phyloP scores from a whole-genome alignment of 2,329 filamentous ascomycete genomes.

The Alternaria triticina region DNA sequence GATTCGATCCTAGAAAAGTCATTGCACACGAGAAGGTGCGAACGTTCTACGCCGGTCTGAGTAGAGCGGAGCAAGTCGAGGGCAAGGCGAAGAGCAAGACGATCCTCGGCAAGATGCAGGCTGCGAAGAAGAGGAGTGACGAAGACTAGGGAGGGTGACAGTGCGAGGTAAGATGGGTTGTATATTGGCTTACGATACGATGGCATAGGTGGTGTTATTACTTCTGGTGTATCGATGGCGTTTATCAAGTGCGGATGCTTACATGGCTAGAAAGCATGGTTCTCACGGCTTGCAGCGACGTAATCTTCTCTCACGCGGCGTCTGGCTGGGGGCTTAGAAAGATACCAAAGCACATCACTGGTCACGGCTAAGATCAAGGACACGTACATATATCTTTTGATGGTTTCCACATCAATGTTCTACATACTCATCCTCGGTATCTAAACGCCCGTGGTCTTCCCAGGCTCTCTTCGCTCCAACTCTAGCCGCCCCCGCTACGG shows the following conservation, averaged over 20 bases:
- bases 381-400: not conserved
- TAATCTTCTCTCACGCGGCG: not conserved
- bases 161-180: not conserved
- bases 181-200: not conserved
- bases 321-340: not conserved
- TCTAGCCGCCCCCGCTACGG: too few species aligned
- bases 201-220: not conserved
- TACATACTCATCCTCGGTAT: not conserved
- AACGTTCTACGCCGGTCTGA: conserved; percentile 83
- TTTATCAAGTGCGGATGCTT: not conserved
- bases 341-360: not conserved
- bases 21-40: conserved; percentile 91
- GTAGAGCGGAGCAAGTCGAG: conserved; percentile 66
- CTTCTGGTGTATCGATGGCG: not conserved
- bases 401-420: not conserved
- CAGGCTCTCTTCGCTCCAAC: not conserved
- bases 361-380: not conserved
- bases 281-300: not conserved
- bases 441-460: not conserved
- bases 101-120: conserved; percentile 39
- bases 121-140: conserved; percentile 15
- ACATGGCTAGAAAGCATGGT: not conserved
- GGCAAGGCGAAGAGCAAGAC: conserved; percentile 42
- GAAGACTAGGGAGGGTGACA: not conserved
- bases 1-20: conserved; percentile 89